Conservation (phyloP, 116 monocot species). For the Papilionanthe hybrid region DNA sequence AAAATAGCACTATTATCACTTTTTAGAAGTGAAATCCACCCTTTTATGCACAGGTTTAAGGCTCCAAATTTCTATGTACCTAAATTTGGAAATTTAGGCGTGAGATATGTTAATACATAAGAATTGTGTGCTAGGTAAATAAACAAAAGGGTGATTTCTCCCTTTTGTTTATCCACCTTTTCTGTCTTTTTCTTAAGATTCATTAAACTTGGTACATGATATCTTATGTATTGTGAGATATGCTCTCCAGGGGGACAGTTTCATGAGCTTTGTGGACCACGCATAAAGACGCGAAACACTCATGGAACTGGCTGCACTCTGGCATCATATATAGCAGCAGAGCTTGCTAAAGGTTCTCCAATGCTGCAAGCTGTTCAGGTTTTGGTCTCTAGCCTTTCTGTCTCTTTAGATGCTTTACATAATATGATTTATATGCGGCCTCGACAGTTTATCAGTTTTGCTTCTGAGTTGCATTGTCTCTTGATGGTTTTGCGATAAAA, state of each 20-base stretch:
- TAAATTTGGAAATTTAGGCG: too few relatives aligned
- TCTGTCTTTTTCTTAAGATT: not conserved
- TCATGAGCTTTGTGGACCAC: conserved; percentile 59
- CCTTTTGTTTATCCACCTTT: not conserved
- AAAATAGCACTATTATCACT: too few relatives aligned
- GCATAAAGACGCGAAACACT: conserved; percentile 68
- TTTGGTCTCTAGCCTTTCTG: not conserved
- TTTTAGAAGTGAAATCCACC: too few relatives aligned
- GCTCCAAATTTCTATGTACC: too few relatives aligned
- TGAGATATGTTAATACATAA: too few relatives aligned
- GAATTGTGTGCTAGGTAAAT: too few relatives aligned
- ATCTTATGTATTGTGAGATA: not conserved
- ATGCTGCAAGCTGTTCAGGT: conserved; percentile 90
- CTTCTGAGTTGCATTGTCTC: not conserved
- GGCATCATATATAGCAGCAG: conserved; percentile 92
- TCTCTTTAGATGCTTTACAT: not conserved
- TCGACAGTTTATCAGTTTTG: not conserved
- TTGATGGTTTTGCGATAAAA: not conserved
- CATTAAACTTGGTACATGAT: not conserved
- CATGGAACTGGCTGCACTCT: conserved; percentile 98
- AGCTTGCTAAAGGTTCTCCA: conserved; percentile 78
- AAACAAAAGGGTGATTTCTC: too few relatives aligned
- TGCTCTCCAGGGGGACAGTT: conserved; percentile 45
- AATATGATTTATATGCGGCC: not conserved
- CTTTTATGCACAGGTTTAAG: too few relatives aligned